Evolutionary conservation across 768 basidiomycete genomes (phyloP).

Genomic region (Amanita phalloides): DNA sequence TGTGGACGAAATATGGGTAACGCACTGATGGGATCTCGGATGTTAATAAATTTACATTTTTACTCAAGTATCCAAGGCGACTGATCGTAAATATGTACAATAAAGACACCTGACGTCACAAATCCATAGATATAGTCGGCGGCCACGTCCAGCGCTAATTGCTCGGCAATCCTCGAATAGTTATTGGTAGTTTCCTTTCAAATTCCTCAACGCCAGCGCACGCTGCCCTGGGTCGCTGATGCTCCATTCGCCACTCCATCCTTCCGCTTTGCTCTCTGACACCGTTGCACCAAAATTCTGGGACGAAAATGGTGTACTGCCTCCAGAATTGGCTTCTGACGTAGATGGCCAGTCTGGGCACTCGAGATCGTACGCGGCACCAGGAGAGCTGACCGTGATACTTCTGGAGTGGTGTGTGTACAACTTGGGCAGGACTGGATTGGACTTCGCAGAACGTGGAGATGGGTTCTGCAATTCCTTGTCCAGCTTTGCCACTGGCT

Average conservation of each 20-base stretch:
- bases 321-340: not conserved
- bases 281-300: not conserved
- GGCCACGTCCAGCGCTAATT: not conserved
- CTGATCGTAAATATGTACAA: no score
- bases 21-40: no score
- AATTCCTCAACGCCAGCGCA: slow-evolving; percentile 11
- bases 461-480: not conserved
- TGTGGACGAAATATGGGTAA: no score
- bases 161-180: no score
- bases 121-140: no score
- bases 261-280: slow-evolving; percentile 12
- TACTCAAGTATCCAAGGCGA: no score
- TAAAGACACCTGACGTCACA: no score
- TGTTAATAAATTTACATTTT: no score
- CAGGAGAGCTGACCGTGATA: not conserved
- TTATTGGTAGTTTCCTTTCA: slow-evolving; percentile 9
- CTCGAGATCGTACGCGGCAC: not conserved
- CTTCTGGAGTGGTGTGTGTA: not conserved
- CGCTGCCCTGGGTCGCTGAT: slow-evolving; percentile 17
- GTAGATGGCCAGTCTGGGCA: not conserved
- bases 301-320: not conserved
- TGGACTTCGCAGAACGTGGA: not conserved
- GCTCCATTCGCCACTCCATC: slow-evolving; percentile 25
- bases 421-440: not conserved
- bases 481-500: not conserved